Percentiles rank a stretch among this genome's conserved stretches.
These are phyloP conservation scores for Aspergillus fijiensis DNA, from an alignment of 2,329 filamentous ascomycete genomes.

Conservation along the genomic window DNA sequence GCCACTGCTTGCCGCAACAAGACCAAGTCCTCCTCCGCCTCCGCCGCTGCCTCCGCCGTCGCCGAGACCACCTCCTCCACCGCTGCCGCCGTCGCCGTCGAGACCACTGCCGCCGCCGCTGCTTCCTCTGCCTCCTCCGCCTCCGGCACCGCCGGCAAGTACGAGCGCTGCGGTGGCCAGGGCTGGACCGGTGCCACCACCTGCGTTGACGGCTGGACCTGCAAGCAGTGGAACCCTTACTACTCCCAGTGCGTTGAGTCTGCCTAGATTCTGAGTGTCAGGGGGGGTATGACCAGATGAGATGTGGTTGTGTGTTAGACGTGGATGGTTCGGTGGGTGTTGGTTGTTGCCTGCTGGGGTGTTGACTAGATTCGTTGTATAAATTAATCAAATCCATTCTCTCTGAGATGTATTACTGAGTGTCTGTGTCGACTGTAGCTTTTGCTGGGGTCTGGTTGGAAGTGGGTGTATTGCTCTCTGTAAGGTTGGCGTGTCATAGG, in stretches of 20 bases:
- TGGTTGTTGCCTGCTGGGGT: no score
- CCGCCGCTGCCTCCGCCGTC: neutral
- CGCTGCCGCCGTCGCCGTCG: constrained; percentile 1
- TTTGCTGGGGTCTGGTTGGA: no score
- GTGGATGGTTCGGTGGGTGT: no score
- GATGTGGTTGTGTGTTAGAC: no score
- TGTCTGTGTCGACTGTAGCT: no score
- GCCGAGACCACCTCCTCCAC: constrained; percentile 1
- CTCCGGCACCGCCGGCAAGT: constrained; percentile 14
- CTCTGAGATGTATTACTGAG: no score
- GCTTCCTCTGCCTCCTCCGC: constrained; percentile 1
- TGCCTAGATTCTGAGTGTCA: neutral
- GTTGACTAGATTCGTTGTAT: no score
- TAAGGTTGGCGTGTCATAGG: no score
- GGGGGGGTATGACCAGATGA: no score
- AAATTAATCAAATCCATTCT: no score
- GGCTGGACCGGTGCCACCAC: constrained; percentile 13
- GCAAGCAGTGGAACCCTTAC: constrained; percentile 25
- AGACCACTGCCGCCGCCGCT: neutral
- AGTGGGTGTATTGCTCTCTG: no score
- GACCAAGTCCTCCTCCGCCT: neutral
- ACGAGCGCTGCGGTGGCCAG: constrained; percentile 20
- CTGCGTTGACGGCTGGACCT: constrained; percentile 19
- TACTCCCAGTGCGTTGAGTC: constrained; percentile 22
- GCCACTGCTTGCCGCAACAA: neutral